Base-by-base conservation (phyloP, 441 rosid genomes). In the Euphorbia celastroides region DNA sequence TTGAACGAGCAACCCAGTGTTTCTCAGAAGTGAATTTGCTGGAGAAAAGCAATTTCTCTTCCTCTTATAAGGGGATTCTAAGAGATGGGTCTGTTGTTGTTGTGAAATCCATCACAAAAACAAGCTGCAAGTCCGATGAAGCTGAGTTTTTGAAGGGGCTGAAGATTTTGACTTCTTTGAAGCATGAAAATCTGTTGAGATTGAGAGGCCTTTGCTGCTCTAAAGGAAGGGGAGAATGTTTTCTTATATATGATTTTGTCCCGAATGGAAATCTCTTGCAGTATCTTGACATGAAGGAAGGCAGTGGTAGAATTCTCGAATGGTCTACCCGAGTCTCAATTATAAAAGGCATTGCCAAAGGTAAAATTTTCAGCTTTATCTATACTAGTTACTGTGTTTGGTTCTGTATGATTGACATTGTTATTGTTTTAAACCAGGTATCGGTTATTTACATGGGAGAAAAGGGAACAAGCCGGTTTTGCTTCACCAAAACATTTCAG, bases 161-260 rank as follows among this genome's bases (percentile, higher is more conserved):
- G 77, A 91, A 84, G 83, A 72, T 85, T 52, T 66, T 94, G 78
- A 82, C 86, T 28, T 83, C 86, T 11, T 71, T 94, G 79, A 91
- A 80, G 71, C 96, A 94, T 71, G 94, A 94, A 72, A 88, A 82
- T 71, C 61, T 94, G 55, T 87, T 80, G 72, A 84, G 83, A 71
- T 22, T 94, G 75, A 84, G 99, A 85, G 99, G 99, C 0, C 80
- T 94, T 70, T 94, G 99, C 72, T 91, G 99, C 84, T 91, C 99
- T 0, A 86, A 79, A 73, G 97, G 97, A 28, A 79, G 97, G 7
- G 97, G 97, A 4, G 97, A 94, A 68, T 94, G 99, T 56, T 88
- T 89, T 68, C 89, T 94, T 55, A 71, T 94, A 14, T 89, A 91
- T 52, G 94, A 94, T 80, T 88, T 81, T 66, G 88, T 86, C 42